Evolutionary conservation across 2,329 filamentous ascomycete species (phyloP), one percentile per base, ranked within the genome.

Genomic region (Beauveria scarabaeidicola): DNA sequence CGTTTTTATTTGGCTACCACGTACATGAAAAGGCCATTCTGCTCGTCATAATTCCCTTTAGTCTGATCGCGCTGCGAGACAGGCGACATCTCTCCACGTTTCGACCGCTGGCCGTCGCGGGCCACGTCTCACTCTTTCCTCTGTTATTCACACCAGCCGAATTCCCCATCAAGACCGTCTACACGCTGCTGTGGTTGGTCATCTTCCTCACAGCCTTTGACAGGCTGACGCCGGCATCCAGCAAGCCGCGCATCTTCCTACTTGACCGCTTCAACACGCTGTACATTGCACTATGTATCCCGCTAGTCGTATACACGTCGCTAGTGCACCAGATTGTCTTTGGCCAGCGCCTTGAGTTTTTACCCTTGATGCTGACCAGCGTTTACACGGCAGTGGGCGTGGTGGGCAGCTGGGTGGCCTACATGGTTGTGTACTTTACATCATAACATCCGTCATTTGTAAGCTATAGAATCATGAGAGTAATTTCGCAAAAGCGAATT

Each of bases 11-110:
- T 67, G 93, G 94, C 60, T 99, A 93, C 91, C 94, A 99, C 69
- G 94, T 99, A 9, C 94, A 99, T 68, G 94, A 99, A 71, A 99
- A 99, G 74, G 94, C 94, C 1, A 89, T 99, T 60, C 81, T 99
- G 23, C 83, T 97, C 21, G 88, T 97, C 69, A 91, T 99, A 65
- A 89, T 97, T 52, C 94, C 94, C 0, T 97, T 97, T 78, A 95
- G 90, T 66, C 81, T 99, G 62, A 87, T 97, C 62, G 92, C 93
- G 0, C 83, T 97, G 55, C 89, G 88, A 70, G 92, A 97, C 71
- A 85, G 94, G 55, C 86, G 94, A 27, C 92, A 96, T 69, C 85
- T 97, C 36, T 88, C 91, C 61, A 93, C 93, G 1, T 99, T 97
- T 75, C 83, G 91, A 25, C 94, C 94, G 1, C 78, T 99, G 50